Evolutionary conservation across 2,329 filamentous ascomycete species (phyloP).

Genomic region (Claviceps digitariae): DNA sequence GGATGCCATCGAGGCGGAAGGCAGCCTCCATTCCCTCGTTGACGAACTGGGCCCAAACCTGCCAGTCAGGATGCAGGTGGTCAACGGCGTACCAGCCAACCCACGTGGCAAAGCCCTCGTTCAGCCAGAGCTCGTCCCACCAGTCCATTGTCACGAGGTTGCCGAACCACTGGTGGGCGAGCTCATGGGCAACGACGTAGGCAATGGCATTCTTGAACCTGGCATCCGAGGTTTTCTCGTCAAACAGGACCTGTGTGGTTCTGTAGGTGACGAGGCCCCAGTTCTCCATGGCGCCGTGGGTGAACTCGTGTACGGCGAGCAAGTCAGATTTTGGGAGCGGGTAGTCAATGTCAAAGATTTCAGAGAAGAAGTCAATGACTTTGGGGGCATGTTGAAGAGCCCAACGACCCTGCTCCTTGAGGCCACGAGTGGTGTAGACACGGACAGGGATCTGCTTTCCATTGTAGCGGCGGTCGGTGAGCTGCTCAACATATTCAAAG

Average conservation of each 20-base stretch:
- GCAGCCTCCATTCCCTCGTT: constrained; percentile 89
- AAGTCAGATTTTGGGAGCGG: constrained; percentile 86
- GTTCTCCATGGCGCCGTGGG: constrained; percentile 79
- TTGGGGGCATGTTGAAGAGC: constrained; percentile 84
- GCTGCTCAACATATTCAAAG: constrained; percentile 90
- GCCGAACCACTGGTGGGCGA: constrained; percentile 94
- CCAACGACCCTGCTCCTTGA: constrained; percentile 83
- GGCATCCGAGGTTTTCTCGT: constrained; percentile 80
- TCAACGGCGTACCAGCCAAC: constrained; percentile 91
- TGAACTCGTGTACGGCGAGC: constrained; percentile 87
- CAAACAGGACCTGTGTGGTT: constrained; percentile 91
- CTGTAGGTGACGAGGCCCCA: constrained; percentile 95
- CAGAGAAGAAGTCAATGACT: constrained; percentile 92
- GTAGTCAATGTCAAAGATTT: constrained; percentile 87
- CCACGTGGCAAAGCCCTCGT: constrained; percentile 97
- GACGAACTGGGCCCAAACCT: constrained; percentile 95
- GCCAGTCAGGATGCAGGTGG: constrained; percentile 89
- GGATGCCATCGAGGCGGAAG: constrained; percentile 77
- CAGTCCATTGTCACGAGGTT: constrained; percentile 95
- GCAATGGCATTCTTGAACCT: constrained; percentile 88
- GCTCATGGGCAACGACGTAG: constrained; percentile 95
- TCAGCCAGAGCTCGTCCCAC: constrained; percentile 90
- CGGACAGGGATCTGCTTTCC: constrained; percentile 84
- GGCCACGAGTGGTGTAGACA: constrained; percentile 89
- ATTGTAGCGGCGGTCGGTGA: constrained; percentile 80